Evolutionary conservation across 345 rosid species (phyloP), one percentile per base, ranked within the genome.

Genomic region (Streptanthus diversifolius): DNA sequence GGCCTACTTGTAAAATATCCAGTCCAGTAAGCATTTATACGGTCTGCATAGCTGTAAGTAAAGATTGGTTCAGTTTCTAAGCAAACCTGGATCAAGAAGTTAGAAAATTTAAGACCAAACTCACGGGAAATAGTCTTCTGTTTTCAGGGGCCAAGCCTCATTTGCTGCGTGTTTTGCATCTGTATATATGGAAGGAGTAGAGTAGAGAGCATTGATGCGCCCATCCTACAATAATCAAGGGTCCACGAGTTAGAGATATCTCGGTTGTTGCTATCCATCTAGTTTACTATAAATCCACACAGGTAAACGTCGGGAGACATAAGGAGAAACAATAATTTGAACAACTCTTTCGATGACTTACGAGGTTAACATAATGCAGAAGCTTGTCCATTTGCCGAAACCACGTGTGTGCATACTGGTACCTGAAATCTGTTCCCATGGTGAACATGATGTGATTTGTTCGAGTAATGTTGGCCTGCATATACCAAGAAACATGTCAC

Each of bases 351-450:
- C 2, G 47, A 70, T 70, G 15, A 66, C 85, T 76, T 82, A 91
- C 99, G 73, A 87, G 82, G 83, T 91, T 95, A 77, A 91, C 99
- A 80, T 95, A 95, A 75, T 95, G 99, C 76, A 95, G 83, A 71
- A 95, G 81, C 80, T 91, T 95, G 84, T 95, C 99, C 97, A 95
- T 85, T 65, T 95, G 83, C 61, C 95, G 85, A 79, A 74, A 95
- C 99, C 99, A 95, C 32, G 97, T 74, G 72, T 82, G 81, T 15
- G 99, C 97, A 77, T 91, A 95, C 77, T 95, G 97, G 83, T 91
- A 95, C 77, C 82, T 86, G 80, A 95, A 95, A 83, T 95, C 99
- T 63, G 99, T 91, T 81, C 99, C 99, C 99, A 95, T 90, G 51
- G 96, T 89, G 81, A 86, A 95, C 99, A 95, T 95, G 63, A 95